Base-by-base conservation (phyloP, 2,329 filamentous ascomycete species). In the Xylariaceae sp. region DNA sequence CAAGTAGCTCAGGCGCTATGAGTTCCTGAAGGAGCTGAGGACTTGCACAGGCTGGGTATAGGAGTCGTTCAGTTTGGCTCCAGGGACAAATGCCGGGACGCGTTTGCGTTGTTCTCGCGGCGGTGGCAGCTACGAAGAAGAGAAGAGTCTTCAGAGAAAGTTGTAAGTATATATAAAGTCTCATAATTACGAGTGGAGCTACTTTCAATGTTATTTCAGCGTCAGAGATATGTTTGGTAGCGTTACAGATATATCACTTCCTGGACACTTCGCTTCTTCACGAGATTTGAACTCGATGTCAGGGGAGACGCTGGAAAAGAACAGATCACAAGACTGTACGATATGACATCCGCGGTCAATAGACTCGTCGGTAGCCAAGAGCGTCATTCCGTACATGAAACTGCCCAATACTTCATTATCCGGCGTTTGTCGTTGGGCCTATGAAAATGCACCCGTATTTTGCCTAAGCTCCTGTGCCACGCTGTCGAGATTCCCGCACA, bases 51-150 rank as follows among this genome's bases (percentile, higher is more conserved):
- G 33, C 51, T 41, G 48, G 53, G 2, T 48, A 40, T 4, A 48
- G 51, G 31, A 50, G 51, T 22, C 16, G 46, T 9, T 51, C 48
- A 38, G 49, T 45, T 31, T 59, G 56, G 16, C 44, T 58, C 54
- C 50, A 54, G 2, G 59, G 61, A 40, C 63, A 65, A 16, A 55
- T 51, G 34, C n/a, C 7, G 22, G 6, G 10, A 9, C 4, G 17
- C 18, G 46, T 48, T 41, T n/a, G n/a, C 10, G 53, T 41, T 41
- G 40, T 16, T 28, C 39, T 36, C 10, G 39, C 14, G 16, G 40
- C 52, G 3, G 10, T 33, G 5, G 47, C 16, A 9, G 44, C 51
- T 9, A 49, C 39, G 28, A 38, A 55, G 33, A 51, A 18, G 42
- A 38, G 33, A 1, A 45, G 18, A 11, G 13, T 3, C 9, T 7